phyloP scores from a whole-genome alignment of 176 grass and related monocot genomes.

The Avena eriantha region DNA sequence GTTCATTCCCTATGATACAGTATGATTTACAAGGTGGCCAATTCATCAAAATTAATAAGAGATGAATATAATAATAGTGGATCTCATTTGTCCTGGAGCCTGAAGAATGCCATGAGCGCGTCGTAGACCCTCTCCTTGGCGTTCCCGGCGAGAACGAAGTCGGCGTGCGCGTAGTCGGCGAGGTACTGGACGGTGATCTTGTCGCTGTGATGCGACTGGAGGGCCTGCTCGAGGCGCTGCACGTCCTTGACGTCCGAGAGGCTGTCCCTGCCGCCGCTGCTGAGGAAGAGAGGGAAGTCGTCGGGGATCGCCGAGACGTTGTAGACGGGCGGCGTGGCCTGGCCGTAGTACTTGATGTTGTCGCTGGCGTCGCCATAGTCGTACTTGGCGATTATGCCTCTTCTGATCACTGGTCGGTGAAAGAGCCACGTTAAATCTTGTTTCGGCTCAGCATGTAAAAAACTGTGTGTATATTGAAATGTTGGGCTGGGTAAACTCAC shows the following conservation, averaged over 20 bases:
- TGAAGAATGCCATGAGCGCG: constrained; percentile 59
- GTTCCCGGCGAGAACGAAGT: constrained; percentile 57
- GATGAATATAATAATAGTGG: not conserved
- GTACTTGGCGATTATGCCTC: constrained; percentile 60
- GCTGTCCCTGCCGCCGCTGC: constrained; percentile 59
- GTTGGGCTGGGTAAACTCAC: constrained; percentile 27
- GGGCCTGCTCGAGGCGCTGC: constrained; percentile 36
- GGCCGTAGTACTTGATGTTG: constrained; percentile 59
- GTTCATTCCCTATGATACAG: not conserved
- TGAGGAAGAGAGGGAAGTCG: constrained; percentile 62
- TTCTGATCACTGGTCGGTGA: constrained; percentile 46
- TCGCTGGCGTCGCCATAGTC: constrained; percentile 50
- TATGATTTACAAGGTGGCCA: constrained; percentile 15
- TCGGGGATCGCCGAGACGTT: constrained; percentile 55
- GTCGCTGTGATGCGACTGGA: constrained; percentile 46
- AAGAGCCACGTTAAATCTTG: not conserved
- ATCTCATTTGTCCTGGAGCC: constrained; percentile 52
- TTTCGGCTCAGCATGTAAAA: not conserved
- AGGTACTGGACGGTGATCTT: constrained; percentile 56
- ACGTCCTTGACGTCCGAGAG: constrained; percentile 63
- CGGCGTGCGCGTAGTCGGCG: constrained; percentile 60
- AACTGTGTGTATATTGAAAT: not conserved
- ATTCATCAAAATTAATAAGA: not conserved
- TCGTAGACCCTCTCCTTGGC: constrained; percentile 53
- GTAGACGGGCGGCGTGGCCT: constrained; percentile 51